Evolutionary conservation across 331 rosid species (phyloP), one percentile per base, ranked within the genome.

Genomic region (Malus hybrid): DNA sequence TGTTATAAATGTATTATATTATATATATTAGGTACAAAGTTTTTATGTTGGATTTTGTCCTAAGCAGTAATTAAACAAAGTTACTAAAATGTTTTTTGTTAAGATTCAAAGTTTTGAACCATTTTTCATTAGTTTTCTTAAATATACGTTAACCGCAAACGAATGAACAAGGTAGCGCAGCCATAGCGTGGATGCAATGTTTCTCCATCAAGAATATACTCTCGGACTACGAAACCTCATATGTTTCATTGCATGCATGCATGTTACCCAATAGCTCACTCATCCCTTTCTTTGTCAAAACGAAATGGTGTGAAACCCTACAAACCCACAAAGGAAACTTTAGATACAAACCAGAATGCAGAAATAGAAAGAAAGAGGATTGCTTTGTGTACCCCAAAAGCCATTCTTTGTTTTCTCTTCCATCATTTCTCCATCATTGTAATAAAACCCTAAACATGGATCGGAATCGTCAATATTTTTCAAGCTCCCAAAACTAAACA

Each of bases 361-460:
- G 13, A 63, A 62, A 59, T 12, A 20, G 54, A 71, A 33, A 54
- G 59, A n/a, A 29, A 60, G 70, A 59, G 15, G 77, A 85, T 89
- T 85, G 62, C 90, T 83, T 89, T 7, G 67, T 80, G 76, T 83
- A 81, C 77, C 80, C 85, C 74, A 80, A 48, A 91, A 88, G 97
- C 86, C 83, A 88, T 88, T 83, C 96, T 76, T 88, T 75, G 4
- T 24, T 67, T 12, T 52, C 57, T 2, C 1, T 52, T 52, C 57
- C 57, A 52, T 52, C 57, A 18, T 18, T 52, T 52, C 20, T 18
- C 57, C 57, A 2, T 52, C 10, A 18, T 52, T 7, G 7, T 16
- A 16, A 8, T 4, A 19, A 32, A 60, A 55, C 50, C 64, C 55
- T 24, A 54, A 18, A 52, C 0, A 20, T 18, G 61, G 46, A 36